phyloP scores from a whole-genome alignment of 2,329 filamentous ascomycete genomes.

The Periconia macrospinosa region DNA sequence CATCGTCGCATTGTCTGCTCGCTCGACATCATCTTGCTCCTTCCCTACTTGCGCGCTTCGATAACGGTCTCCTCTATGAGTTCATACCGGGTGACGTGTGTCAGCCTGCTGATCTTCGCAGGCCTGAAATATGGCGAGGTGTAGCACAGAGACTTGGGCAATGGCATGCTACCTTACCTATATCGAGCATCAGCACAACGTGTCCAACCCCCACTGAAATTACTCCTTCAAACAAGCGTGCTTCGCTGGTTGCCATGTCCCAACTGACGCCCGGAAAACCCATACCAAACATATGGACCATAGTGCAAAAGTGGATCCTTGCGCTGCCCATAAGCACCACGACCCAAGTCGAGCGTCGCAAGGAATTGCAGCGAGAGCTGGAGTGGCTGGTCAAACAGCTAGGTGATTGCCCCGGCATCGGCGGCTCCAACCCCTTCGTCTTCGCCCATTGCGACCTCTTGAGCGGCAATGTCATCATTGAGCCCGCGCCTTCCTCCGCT shows the following conservation, averaged over 20 bases:
- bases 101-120: constrained; percentile 76
- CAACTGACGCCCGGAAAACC: constrained; percentile 65
- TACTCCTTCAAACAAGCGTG: constrained; percentile 36
- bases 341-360: constrained; percentile 67
- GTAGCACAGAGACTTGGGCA: constrained; percentile 83
- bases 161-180: constrained; percentile 80
- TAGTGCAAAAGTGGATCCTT: constrained; percentile 93
- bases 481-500: constrained; percentile 52
- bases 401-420: constrained; percentile 75
- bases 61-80: constrained; percentile 93
- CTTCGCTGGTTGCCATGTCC: constrained; percentile 40
- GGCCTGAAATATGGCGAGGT: constrained; percentile 74
- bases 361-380: constrained; percentile 73
- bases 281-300: constrained; percentile 88
- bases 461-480: constrained; percentile 93
- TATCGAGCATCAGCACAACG: constrained; percentile 52
- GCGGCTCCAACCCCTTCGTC: constrained; percentile 70
- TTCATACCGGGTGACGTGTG: constrained; percentile 83
- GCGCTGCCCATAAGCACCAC: constrained; percentile 76
- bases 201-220: constrained; percentile 36
- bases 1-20: constrained; percentile 77
- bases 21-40: constrained; percentile 83
- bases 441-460: constrained; percentile 96
- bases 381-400: constrained; percentile 69
- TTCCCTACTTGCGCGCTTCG: constrained; percentile 83